phyloP scores from a whole-genome alignment of 805 yeast genomes.

The Tetrapisispora nanseiensis region DNA sequence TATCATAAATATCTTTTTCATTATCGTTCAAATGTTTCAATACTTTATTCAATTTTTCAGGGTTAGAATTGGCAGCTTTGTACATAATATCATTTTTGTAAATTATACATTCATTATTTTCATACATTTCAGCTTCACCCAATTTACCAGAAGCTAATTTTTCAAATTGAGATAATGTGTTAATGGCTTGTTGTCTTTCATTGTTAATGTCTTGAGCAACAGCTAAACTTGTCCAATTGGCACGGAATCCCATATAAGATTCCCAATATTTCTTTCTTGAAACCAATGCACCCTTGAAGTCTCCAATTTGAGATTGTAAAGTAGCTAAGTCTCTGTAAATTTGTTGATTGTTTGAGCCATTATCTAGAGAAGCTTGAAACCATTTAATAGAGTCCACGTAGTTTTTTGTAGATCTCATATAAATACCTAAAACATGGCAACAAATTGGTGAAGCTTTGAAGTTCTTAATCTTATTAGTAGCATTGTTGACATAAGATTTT shows the following conservation, averaged over 20 bases:
- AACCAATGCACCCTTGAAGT: slow-evolving; percentile 49
- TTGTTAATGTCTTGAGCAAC: slow-evolving; percentile 71
- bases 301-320: slow-evolving; percentile 72
- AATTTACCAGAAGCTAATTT: slow-evolving; percentile 59
- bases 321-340: slow-evolving; percentile 75
- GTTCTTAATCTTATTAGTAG: slow-evolving; percentile 45
- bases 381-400: slow-evolving; percentile 71
- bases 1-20: slow-evolving; percentile 46
- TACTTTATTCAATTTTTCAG: slow-evolving; percentile 42
- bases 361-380: slow-evolving; percentile 62
- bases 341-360: slow-evolving; percentile 69
- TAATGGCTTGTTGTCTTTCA: slow-evolving; percentile 58
- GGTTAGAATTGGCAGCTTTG: slow-evolving; percentile 44
- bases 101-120: slow-evolving; percentile 70
- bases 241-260: slow-evolving; percentile 69
- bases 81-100: slow-evolving; percentile 61
- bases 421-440: slow-evolving; percentile 79
- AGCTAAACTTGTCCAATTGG: slow-evolving; percentile 85
- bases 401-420: slow-evolving; percentile 58
- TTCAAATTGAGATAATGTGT: slow-evolving; percentile 67
- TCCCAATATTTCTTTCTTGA: slow-evolving; percentile 64
- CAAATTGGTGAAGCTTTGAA: slow-evolving; percentile 49
- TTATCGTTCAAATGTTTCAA: slow-evolving; percentile 49
- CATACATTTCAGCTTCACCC: slow-evolving; percentile 57
- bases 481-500: slow-evolving; percentile 48